A percentile compares a stretch with the other conserved stretches of the same genome.
Conservation (phyloP, 805 yeast genomes). For the Saccharomyces mikatae region DNA sequence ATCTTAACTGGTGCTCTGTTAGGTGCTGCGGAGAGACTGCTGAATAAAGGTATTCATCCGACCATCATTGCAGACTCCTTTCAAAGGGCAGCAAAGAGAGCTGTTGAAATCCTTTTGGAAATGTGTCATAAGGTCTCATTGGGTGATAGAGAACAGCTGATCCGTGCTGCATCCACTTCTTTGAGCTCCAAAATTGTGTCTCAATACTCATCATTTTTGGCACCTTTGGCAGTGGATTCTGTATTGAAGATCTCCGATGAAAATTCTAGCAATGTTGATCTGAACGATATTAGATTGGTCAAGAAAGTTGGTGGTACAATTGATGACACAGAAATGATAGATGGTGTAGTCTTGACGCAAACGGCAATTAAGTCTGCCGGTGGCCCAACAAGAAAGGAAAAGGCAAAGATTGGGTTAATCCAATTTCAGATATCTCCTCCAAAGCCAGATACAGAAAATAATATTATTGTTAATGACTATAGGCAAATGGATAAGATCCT, state of each 20-base stretch:
- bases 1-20: constrained; percentile 88
- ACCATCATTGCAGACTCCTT: constrained; percentile 89
- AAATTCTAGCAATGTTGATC: constrained; percentile 61
- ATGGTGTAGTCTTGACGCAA: constrained; percentile 91
- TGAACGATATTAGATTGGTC: constrained; percentile 78
- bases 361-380: constrained; percentile 84
- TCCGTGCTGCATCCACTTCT: constrained; percentile 92
- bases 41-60: constrained; percentile 91
- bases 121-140: constrained; percentile 81
- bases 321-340: constrained; percentile 87
- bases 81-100: constrained; percentile 77
- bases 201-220: constrained; percentile 75
- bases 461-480: constrained; percentile 93
- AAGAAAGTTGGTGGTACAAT: constrained; percentile 97
- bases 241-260: constrained; percentile 70
- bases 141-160: constrained; percentile 69
- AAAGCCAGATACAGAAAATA: constrained; percentile 95
- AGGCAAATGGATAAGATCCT: constrained; percentile 98
- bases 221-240: constrained; percentile 91
- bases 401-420: constrained; percentile 80
- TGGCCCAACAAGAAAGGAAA: constrained; percentile 90
- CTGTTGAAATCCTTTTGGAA: constrained; percentile 71
- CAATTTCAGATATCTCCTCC: constrained; percentile 96
- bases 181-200: constrained; percentile 91
- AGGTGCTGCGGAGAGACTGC: constrained; percentile 88